Conservation (phyloP, 805 yeast genomes). For the Myxozyma mucilagina region DNA sequence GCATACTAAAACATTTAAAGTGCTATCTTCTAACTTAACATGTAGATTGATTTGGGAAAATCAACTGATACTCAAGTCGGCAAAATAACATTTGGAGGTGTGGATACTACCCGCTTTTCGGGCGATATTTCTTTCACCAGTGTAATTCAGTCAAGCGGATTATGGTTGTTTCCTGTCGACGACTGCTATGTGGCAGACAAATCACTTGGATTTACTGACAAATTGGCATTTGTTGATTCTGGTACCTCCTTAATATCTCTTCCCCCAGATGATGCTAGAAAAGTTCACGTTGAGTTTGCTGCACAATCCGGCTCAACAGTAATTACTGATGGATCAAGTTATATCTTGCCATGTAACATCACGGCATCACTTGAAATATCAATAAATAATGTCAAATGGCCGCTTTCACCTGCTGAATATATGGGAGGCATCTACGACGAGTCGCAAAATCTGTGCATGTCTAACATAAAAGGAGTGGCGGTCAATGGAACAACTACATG, state of each 20-base stretch:
- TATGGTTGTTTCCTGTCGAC: slow-evolving; percentile 54
- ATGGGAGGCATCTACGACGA: slow-evolving; percentile 50
- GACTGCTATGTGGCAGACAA: slow-evolving; percentile 43
- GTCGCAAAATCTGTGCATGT: slow-evolving; percentile 56
- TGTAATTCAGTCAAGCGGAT: slow-evolving; percentile 38
- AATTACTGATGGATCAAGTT: slow-evolving; percentile 61
- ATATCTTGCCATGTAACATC: slow-evolving; percentile 59
- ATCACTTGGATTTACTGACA: slow-evolving; percentile 24
- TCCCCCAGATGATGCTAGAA: slow-evolving; percentile 56
- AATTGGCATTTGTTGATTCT: slow-evolving; percentile 55
- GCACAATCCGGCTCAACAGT: slow-evolving; percentile 38
- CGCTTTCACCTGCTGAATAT: slow-evolving; percentile 48
- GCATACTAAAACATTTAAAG: neutral
- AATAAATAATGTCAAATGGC: slow-evolving; percentile 50
- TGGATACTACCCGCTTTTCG: slow-evolving; percentile 42
- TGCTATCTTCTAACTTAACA: neutral
- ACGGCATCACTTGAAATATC: slow-evolving; percentile 46
- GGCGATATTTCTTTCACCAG: slow-evolving; percentile 48
- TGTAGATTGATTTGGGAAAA: slow-evolving; percentile 43
- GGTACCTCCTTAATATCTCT: slow-evolving; percentile 66
- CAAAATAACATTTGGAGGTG: slow-evolving; percentile 48
- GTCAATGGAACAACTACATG: slow-evolving; percentile 47
- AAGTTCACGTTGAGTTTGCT: slow-evolving; percentile 53
- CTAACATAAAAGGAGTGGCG: slow-evolving; percentile 62
- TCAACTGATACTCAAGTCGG: slow-evolving; percentile 43